Evolutionary conservation across 345 rosid genomes (phyloP), one percentile per base, ranked within the genome.

Genomic region (Salix purpurea): DNA sequence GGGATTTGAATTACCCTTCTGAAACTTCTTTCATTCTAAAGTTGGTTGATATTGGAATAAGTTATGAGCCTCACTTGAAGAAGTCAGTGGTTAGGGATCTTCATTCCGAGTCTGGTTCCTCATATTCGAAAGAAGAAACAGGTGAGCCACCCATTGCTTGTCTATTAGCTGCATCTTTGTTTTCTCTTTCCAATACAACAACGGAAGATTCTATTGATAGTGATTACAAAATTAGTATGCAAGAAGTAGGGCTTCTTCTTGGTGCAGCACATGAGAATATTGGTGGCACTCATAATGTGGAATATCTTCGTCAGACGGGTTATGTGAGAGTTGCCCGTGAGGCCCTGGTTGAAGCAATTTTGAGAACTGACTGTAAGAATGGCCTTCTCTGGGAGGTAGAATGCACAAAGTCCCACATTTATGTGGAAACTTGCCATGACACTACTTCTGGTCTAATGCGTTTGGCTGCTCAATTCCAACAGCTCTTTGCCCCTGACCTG

Each of bases 171-270:
- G 98, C 96, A 65, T 93, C 99, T 85, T 90, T 94, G 67, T 84
- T 92, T 50, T 78, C 80, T 74, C 83, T 96, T 74, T 87, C 91
- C 44, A 91, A 81, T 69, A 75, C 81, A 77, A 66, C 82, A 62
- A 58, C 77, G 40, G 84, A 67, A 70, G 88, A 85, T 76, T 83
- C 87, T 74, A 18, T 56, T 24, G 84, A 84, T 42, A 89, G 74
- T 76, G 90, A 87, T 72, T 88, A 87, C 82, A 86, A 77, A 78
- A 86, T 96, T 72, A 85, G 87, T 82, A 85, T 86, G 79, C 94
- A 91, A 80, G 98, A 96, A 84, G 78, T 93, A 65, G 99, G 99
- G 67, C 87, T 96, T 80, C 99, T 93, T 81, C 86, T 96, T 77
- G 80, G 91, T 81, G n/a, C 77, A 50, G 87, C 85, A 71, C 79